Conservation (phyloP, 1,284 basidiomycete species). For the Coniferiporia weirii region DNA sequence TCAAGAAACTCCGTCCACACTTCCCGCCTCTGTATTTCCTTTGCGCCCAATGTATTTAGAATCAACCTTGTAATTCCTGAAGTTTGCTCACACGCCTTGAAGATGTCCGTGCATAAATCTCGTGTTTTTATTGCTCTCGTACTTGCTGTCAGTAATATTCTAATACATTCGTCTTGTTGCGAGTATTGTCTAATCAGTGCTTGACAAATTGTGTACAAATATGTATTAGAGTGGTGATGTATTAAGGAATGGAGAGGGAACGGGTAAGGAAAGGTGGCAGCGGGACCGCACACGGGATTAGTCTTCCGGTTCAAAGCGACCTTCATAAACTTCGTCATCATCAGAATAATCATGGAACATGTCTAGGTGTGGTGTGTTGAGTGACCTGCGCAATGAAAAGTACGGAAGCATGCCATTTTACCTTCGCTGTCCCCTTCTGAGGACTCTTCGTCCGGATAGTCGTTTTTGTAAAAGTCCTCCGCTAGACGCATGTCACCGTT, state of each 20-base stretch:
- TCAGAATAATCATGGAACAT: conserved; percentile 43
- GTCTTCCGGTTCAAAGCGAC: conserved; percentile 7
- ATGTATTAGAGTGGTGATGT: neutral
- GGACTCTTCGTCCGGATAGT: conserved; percentile 72
- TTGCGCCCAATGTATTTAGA: neutral
- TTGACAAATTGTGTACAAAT: neutral
- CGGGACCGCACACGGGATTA: neutral
- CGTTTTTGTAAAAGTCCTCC: conserved; percentile 77
- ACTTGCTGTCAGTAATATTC: neutral
- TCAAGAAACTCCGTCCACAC: neutral
- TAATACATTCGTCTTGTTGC: neutral
- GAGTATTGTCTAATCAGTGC: neutral
- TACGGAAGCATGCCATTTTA: conserved; percentile 28
- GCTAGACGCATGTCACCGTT: conserved; percentile 35
- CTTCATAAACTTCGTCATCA: conserved; percentile 29
- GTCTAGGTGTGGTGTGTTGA: conserved; percentile 26
- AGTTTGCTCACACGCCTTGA: neutral
- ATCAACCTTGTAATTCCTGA: neutral
- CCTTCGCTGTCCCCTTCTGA: conserved; percentile 32
- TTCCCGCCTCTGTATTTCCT: neutral
- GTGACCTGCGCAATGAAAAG: neutral
- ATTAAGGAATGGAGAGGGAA: neutral
- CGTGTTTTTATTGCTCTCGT: neutral
- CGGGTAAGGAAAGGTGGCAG: neutral
- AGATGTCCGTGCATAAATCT: neutral